Conservation (phyloP, 345 rosid genomes). For the Salix udensis region DNA sequence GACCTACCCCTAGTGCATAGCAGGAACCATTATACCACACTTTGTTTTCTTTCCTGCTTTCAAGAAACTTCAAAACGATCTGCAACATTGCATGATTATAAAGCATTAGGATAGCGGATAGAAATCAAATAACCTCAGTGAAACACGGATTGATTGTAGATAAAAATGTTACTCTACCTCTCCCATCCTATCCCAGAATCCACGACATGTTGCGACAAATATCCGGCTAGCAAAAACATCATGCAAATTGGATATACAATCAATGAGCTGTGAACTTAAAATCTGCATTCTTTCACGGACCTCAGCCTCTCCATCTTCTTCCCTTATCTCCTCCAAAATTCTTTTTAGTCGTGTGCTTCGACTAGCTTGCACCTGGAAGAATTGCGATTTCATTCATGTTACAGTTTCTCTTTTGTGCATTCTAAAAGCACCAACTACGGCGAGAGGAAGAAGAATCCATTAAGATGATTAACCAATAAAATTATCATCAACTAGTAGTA, state of each 20-base stretch:
- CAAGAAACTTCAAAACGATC: conserved; percentile 89
- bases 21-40: conserved; percentile 90
- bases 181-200: conserved; percentile 95
- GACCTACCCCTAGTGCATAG: conserved; percentile 84
- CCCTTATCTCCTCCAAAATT: conserved; percentile 84
- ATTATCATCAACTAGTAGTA: too few species aligned
- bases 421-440: background rate
- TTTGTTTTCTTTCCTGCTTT: conserved; percentile 89
- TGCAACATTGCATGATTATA: conserved; percentile 4
- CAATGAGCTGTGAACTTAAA: conserved; percentile 61
- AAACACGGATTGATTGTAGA: background rate
- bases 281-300: conserved; percentile 87
- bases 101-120: background rate
- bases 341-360: conserved; percentile 68
- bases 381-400: background rate
- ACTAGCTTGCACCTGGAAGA: conserved; percentile 67
- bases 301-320: conserved; percentile 83
- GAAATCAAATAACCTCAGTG: background rate
- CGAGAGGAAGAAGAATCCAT: too few species aligned
- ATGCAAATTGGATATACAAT: conserved; percentile 71
- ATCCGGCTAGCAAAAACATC: conserved; percentile 71
- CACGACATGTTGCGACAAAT: conserved; percentile 78
- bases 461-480: too few species aligned
- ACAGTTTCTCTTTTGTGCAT: background rate
- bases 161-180: conserved; percentile 39